phyloP scores from a whole-genome alignment of 2,329 filamentous ascomycete genomes.

The Colletotrichum sp. region DNA sequence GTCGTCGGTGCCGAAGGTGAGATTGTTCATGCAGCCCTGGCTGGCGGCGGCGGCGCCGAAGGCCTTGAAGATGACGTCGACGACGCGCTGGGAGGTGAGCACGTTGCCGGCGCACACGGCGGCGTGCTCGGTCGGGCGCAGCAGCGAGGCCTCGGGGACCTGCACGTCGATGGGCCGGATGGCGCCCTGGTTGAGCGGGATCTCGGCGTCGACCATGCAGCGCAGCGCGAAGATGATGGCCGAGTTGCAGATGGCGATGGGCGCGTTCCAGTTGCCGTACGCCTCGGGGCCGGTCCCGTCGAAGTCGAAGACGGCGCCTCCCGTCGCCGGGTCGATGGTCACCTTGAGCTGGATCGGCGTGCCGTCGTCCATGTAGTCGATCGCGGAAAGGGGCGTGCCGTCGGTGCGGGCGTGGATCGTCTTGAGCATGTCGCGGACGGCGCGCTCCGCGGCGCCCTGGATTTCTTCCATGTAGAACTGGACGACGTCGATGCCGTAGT shows the following conservation, averaged over 20 bases:
- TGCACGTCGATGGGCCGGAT: constrained; percentile 76
- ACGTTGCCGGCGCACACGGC: constrained; percentile 37
- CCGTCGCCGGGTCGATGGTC: constrained; percentile 75
- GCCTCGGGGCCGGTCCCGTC: constrained; percentile 33
- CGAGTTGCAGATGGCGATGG: constrained; percentile 36
- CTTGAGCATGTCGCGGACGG: constrained; percentile 76
- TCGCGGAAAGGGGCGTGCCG: constrained; percentile 72
- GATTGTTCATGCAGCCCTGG: constrained; percentile 82
- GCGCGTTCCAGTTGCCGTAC: constrained; percentile 33
- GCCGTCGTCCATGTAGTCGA: constrained; percentile 89
- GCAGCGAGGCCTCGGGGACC: constrained; percentile 66
- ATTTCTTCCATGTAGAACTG: constrained; percentile 77
- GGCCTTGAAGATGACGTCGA: constrained; percentile 76
- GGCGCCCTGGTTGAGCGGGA: constrained; percentile 53
- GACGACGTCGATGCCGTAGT: constrained; percentile 75
- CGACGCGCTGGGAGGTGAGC: constrained; percentile 38
- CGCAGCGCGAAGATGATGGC: constrained; percentile 37
- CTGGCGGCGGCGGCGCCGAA: constrained; percentile 77
- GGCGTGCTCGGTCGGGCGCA: constrained; percentile 36
- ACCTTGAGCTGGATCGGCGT: constrained; percentile 78
- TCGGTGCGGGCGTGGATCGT: constrained; percentile 72
- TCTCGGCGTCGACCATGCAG: constrained; percentile 36
- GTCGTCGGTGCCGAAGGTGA: constrained; percentile 76
- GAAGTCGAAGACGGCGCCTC: constrained; percentile 71
- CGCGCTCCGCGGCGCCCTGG: constrained; percentile 79